Base-by-base conservation (phyloP, 306 rosid species). In the Cicer bijugum region DNA sequence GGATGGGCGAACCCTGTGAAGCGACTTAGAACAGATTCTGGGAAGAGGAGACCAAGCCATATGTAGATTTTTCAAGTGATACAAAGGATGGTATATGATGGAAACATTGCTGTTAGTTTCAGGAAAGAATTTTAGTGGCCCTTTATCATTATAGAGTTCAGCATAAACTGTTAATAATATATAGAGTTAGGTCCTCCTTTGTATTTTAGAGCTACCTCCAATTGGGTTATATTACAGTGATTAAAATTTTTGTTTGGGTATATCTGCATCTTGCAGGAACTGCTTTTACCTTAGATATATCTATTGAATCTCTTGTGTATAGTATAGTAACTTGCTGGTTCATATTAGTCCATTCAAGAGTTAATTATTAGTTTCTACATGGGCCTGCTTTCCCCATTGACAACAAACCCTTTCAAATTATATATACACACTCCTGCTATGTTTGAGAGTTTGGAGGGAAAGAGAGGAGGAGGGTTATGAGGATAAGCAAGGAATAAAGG, bases 31-130 rank as follows among this genome's bases (percentile, higher is more conserved):
- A 87, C 98, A 8, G 97, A 89, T 88, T 82, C 89, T 9, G 97
- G 97, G 75, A 94, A 94, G 89, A 89, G 98, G 85, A 88, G 97
- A 77, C 97, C 96, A 3, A 91, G 88, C 85, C 98, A 91, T 83
- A 79, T 79, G 71, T 91, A 86, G 86, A 75, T 80, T 71, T 71
- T 61, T 59, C 52, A 38, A 48, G 37, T 80, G 82, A 69, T 45
- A 66, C 69, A 44, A 44, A 51, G 46, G 67, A 68, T 55, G 70
- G 82, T 80, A 67, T 17, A 76, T 52, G 79, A 77, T 67, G 69
- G 60, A 72, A 46, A 57, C 39, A 53, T 82, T 74, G 82, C 66
- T 71, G 6, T 39, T 71, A 82, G 82, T 61, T 73, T 57, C 70
- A 73, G 78, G 73, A 60, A 60, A 74, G 76, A 60, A 74, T 71